Base-by-base conservation (phyloP, 495 filamentous ascomycete genomes). In the Penicillium canariense region DNA sequence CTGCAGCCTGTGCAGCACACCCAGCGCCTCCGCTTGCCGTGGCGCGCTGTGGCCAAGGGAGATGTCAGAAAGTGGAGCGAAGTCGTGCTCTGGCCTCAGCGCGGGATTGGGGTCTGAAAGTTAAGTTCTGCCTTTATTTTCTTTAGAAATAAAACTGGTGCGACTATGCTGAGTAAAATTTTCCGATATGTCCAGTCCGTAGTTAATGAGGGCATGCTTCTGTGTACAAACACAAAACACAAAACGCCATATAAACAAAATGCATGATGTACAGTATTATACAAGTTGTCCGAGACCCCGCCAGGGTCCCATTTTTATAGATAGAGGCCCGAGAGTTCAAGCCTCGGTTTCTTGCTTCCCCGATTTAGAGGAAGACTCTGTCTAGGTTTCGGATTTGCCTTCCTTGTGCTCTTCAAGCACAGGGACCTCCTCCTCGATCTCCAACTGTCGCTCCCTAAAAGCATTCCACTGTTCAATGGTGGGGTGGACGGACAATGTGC, bases 41-140 rank as follows among this genome's bases (percentile, higher is more conserved):
- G 22, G 38, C n/a, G 17, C 27, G 38, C 36, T 28, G 22, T 47
- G 40, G 48, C 51, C 36, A 59, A 56, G 35, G 15, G 38, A 56
- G n/a, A 48, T 62, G 62, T 60, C 53, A 66, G 17, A 54, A 52
- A 58, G 59, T 55, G 62, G 56, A 58, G 59, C 40, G 32, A 62
- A 66, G 56, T 45, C 62, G 62, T 62, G 62, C 56, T 66, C 17
- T 11, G 48, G 34, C 26, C 23, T 39, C 8, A 12, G 20, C 18
- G 17, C 25, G 36, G 4, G 22, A 12, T 34, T 22, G n/a, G 25
- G 4, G 20, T 42, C n/a, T 0, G 25, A 8, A 27, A 12, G 10
- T 18, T 2, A 15, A 26, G n/a, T n/a, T n/a, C n/a, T n/a, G n/a
- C n/a, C n/a, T n/a, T n/a, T n/a, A n/a, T n/a, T n/a, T n/a, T n/a